Evolutionary conservation across 2,329 filamentous ascomycete species (phyloP).

Genomic region (Macroventuria anomochaeta): DNA sequence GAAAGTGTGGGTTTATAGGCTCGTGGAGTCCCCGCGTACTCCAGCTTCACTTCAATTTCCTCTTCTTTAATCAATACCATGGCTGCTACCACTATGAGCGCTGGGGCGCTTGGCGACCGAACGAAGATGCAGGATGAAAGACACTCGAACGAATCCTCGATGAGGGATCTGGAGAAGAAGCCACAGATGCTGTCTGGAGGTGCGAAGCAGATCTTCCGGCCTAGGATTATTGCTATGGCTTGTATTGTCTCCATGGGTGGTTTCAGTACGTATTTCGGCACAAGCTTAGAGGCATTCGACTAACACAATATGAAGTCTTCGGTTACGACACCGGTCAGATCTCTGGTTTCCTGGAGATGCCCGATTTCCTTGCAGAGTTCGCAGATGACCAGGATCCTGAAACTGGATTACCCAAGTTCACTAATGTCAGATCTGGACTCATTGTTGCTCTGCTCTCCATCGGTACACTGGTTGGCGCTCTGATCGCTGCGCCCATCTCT

Average conservation of each 20-base stretch:
- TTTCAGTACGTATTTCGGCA: conserved; percentile 25
- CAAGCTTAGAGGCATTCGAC: background rate
- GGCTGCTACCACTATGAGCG: conserved; percentile 5
- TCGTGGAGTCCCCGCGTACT: conserved; percentile 11
- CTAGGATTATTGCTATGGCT: conserved; percentile 43
- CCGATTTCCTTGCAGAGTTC: conserved; percentile 42
- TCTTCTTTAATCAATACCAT: background rate
- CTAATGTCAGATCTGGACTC: conserved; percentile 41
- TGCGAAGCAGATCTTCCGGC: conserved; percentile 39
- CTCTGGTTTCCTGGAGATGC: conserved; percentile 47
- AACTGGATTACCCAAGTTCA: conserved; percentile 35
- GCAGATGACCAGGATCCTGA: conserved; percentile 32
- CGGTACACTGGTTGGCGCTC: conserved; percentile 75
- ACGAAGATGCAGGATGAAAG: conserved; percentile 8
- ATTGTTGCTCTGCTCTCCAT: conserved; percentile 63
- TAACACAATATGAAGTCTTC: conserved; percentile 23
- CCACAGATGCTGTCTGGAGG: conserved; percentile 31
- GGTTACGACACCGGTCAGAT: conserved; percentile 48
- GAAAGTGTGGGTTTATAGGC: conserved; percentile 11
- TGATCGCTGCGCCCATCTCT: conserved; percentile 64
- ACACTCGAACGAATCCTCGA: conserved; percentile 32
- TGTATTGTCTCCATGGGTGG: conserved; percentile 46
- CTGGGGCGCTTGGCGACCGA: background rate
- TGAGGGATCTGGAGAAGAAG: conserved; percentile 40
- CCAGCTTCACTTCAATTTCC: background rate